A percentile compares a stretch with the other conserved stretches of the same genome.
phyloP scores from a whole-genome alignment of 768 basidiomycete genomes.

The Agaricus sinodeliciosus region DNA sequence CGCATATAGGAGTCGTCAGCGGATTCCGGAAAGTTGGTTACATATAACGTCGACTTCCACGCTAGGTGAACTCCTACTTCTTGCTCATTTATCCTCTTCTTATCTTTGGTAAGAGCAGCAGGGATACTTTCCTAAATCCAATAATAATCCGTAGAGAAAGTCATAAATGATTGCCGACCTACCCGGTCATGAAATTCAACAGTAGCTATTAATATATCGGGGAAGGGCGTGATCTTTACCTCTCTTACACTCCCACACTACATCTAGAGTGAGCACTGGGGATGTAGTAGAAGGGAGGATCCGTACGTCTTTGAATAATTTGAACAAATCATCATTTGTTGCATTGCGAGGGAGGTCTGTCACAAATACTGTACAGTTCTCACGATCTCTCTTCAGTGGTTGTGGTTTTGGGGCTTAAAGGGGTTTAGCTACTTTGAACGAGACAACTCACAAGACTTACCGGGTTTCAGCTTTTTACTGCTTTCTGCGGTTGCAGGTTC shows the following conservation, averaged over 20 bases:
- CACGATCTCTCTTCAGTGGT: constrained; percentile 83
- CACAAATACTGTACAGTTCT: constrained; percentile 90
- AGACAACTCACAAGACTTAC: constrained; percentile 27
- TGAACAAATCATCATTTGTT: constrained; percentile 58
- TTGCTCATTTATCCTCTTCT: constrained; percentile 70
- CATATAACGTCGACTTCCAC: constrained; percentile 91
- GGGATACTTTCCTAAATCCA: constrained; percentile 65
- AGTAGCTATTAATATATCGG: constrained; percentile 63
- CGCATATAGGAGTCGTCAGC: constrained; percentile 74
- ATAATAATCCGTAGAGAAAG: constrained; percentile 1
- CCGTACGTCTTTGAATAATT: constrained; percentile 80
- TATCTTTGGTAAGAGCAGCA: constrained; percentile 88
- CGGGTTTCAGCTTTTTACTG: constrained; percentile 56
- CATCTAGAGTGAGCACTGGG: neutral
- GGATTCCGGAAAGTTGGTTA: constrained; percentile 91
- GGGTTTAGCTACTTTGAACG: neutral
- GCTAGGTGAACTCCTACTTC: constrained; percentile 86
- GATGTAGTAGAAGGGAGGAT: neutral
- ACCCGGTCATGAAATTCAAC: constrained; percentile 80
- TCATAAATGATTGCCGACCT: constrained; percentile 13
- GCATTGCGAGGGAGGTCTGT: constrained; percentile 53
- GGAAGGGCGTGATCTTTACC: constrained; percentile 65
- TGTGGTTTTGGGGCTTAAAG: constrained; percentile 35
- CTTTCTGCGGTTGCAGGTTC: constrained; percentile 25
- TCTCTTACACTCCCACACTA: constrained; percentile 89